phyloP scores from a whole-genome alignment of 2,329 filamentous ascomycete genomes.

The Hypoxylon sp. region DNA sequence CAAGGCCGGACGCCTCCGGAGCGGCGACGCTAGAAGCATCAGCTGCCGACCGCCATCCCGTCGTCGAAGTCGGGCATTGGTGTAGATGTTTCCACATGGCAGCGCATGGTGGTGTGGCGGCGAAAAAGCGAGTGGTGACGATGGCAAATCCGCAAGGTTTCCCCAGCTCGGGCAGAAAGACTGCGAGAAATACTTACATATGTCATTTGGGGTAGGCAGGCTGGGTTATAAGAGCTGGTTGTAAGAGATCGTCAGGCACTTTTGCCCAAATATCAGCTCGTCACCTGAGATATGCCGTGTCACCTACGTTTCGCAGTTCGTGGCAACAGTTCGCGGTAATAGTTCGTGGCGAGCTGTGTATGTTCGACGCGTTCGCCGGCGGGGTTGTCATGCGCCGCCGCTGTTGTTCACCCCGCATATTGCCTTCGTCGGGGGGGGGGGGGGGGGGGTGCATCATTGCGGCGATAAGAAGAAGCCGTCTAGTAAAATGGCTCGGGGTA shows the following conservation, averaged over 20 bases:
- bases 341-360: too few relatives aligned
- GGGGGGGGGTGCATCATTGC: too few relatives aligned
- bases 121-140: not conserved
- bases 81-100: not conserved
- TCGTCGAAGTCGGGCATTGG: not conserved
- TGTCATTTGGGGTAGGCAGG: not conserved
- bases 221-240: too few relatives aligned
- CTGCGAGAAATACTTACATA: not conserved
- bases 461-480: not conserved
- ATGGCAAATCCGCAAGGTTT: not conserved
- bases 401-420: not conserved
- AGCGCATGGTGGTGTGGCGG: not conserved
- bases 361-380: too few relatives aligned
- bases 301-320: not conserved
- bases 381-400: too few relatives aligned
- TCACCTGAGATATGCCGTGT: not conserved
- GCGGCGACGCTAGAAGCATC: not conserved
- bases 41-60: not conserved
- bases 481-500: too few relatives aligned
- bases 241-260: not conserved
- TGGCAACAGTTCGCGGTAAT: too few relatives aligned
- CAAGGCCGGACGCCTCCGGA: not conserved
- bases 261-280: not conserved
- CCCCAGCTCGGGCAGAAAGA: not conserved
- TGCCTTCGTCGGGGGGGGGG: too few relatives aligned